Percentiles rank a stretch among this genome's conserved stretches.
phyloP scores from a whole-genome alignment of 2,329 filamentous ascomycete genomes.

The Botrytis porri region DNA sequence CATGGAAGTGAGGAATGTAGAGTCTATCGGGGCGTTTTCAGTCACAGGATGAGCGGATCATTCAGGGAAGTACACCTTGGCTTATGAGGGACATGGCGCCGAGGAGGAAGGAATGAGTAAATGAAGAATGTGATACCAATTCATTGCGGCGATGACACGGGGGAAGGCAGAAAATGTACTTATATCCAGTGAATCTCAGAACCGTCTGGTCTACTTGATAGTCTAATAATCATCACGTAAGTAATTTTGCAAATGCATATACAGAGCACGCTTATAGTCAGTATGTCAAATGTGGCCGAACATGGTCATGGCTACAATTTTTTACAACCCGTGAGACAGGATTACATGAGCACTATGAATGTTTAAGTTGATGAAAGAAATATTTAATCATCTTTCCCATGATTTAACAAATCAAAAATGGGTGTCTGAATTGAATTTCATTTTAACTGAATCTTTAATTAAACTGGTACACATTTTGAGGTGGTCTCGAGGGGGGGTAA shows the following conservation, averaged over 20 bases:
- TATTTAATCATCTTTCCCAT: background rate
- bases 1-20: slow-evolving; percentile 29
- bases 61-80: background rate
- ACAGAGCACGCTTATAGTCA: background rate
- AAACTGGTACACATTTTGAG: background rate
- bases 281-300: background rate
- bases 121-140: slow-evolving; percentile 11
- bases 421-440: background rate
- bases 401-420: background rate
- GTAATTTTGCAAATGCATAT: background rate
- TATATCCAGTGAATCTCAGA: slow-evolving; percentile 6
- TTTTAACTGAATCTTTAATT: background rate
- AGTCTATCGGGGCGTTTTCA: background rate
- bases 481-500: background rate
- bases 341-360: background rate
- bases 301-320: background rate
- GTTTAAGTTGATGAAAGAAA: background rate
- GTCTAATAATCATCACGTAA: background rate
- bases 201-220: background rate
- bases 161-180: slow-evolving; percentile 8
- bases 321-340: background rate
- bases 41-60: slow-evolving; percentile 1
- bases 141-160: background rate
- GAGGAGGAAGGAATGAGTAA: slow-evolving; percentile 10
- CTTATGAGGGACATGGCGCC: slow-evolving; percentile 1